Evolutionary conservation across 139 green algal species (phyloP).

Genomic region (Tetradesmus obliquus): DNA sequence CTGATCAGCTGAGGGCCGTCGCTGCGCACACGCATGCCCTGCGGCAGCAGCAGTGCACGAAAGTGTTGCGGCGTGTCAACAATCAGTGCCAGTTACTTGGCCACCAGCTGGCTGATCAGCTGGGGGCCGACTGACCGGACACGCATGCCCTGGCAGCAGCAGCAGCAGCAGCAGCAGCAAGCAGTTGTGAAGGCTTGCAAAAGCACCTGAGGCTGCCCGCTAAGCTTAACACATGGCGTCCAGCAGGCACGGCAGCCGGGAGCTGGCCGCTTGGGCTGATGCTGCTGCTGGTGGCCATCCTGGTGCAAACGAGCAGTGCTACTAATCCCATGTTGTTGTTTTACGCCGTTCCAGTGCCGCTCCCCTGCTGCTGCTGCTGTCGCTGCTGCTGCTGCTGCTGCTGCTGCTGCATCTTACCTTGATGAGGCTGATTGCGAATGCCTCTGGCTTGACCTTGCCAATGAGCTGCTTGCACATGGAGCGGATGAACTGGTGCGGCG

Average conservation of each 20-base stretch:
- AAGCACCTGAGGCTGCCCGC: too few relatives aligned
- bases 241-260: too few relatives aligned
- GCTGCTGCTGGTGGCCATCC: too few relatives aligned
- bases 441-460: conserved; percentile 57
- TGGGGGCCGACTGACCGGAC: conserved; percentile 54
- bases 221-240: too few relatives aligned
- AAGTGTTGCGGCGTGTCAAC: neutral
- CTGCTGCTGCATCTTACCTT: conserved; percentile 55
- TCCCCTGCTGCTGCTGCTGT: too few relatives aligned
- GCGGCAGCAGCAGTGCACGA: neutral
- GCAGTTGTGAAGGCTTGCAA: neutral
- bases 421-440: conserved; percentile 76
- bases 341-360: too few relatives aligned
- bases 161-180: neutral
- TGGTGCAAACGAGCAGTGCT: too few relatives aligned
- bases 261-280: too few relatives aligned
- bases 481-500: conserved; percentile 73
- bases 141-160: neutral
- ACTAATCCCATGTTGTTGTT: too few relatives aligned
- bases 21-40: conserved; percentile 80
- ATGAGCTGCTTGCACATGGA: conserved; percentile 68
- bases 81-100: conserved; percentile 61
- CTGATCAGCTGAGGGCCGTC: conserved; percentile 87
- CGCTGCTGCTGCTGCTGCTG: neutral
- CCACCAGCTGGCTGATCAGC: conserved; percentile 83